Conservation (phyloP, 768 basidiomycete species). For the Psilocybe sp. region DNA sequence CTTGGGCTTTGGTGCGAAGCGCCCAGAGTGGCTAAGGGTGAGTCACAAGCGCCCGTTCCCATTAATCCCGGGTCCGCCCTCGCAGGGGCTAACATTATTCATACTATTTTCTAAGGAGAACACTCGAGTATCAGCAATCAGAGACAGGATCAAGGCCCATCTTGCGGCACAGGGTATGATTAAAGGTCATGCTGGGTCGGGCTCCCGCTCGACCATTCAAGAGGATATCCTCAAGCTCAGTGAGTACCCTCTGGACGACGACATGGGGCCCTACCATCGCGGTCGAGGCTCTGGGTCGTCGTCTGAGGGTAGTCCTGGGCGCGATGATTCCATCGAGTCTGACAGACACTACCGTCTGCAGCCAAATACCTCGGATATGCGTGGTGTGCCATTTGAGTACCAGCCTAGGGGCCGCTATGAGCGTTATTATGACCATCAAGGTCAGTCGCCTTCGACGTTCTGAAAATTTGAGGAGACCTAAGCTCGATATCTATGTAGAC, state of each 20-base stretch:
- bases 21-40: conserved; percentile 84
- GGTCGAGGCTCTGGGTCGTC: conserved; percentile 27
- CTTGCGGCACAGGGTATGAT: conserved; percentile 85
- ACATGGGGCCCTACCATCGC: conserved; percentile 24
- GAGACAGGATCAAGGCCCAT: conserved; percentile 78
- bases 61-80: neutral
- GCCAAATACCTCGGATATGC: conserved; percentile 12
- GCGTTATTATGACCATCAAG: too few relatives aligned
- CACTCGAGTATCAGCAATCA: conserved; percentile 61
- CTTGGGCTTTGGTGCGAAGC: conserved; percentile 81
- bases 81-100: neutral
- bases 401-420: too few relatives aligned
- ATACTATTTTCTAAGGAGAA: conserved; percentile 47
- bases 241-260: conserved; percentile 31
- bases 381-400: neutral
- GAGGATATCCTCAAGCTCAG: conserved; percentile 53
- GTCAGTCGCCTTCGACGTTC: too few relatives aligned
- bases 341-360: conserved; percentile 19
- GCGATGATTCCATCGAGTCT: conserved; percentile 21
- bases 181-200: conserved; percentile 79
- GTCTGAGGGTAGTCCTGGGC: conserved; percentile 26
- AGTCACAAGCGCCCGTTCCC: conserved; percentile 23
- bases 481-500: too few relatives aligned
- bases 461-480: too few relatives aligned
- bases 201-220: conserved; percentile 54